Conservation (phyloP, 2,329 filamentous ascomycete genomes). For the Endoconidiophora laricicola region DNA sequence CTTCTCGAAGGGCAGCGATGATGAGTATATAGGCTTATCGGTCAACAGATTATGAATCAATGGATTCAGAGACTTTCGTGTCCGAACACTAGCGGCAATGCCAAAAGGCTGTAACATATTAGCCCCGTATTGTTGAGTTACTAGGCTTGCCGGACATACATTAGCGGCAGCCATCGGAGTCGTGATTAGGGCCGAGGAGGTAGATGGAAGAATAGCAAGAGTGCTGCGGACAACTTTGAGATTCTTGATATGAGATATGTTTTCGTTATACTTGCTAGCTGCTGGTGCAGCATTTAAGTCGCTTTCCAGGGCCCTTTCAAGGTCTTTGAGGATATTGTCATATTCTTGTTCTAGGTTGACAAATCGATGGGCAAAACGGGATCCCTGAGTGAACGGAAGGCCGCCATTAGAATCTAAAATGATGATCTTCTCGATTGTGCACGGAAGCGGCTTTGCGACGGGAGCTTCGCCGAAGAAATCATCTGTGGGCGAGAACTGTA, state of each 20-base stretch:
- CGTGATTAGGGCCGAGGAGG: slow-evolving; percentile 77
- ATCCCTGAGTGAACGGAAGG: slow-evolving; percentile 45
- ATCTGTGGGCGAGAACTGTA: slow-evolving; percentile 28
- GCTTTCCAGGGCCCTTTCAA: slow-evolving; percentile 17
- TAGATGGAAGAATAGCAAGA: slow-evolving; percentile 60
- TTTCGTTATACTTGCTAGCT: slow-evolving; percentile 6
- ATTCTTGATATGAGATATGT: slow-evolving; percentile 45
- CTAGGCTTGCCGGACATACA: slow-evolving; percentile 23
- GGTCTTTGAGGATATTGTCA: slow-evolving; percentile 39
- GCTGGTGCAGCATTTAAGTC: background rate
- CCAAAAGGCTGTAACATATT: slow-evolving; percentile 7
- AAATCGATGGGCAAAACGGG: slow-evolving; percentile 36
- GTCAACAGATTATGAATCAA: slow-evolving; percentile 92
- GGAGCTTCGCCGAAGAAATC: slow-evolving; percentile 2
- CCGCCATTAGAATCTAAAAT: slow-evolving; percentile 76
- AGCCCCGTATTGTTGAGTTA: slow-evolving; percentile 15
- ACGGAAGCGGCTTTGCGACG: slow-evolving; percentile 27
- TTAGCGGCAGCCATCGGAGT: slow-evolving; percentile 67
- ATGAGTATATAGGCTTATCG: slow-evolving; percentile 83
- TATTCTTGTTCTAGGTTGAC: slow-evolving; percentile 91
- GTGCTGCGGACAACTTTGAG: slow-evolving; percentile 54
- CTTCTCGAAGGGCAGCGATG: slow-evolving; percentile 64
- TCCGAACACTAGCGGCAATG: slow-evolving; percentile 17
- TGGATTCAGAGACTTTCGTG: slow-evolving; percentile 51
- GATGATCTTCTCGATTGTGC: slow-evolving; percentile 65